These are phyloP conservation scores for Fragilariopsis cylindrus DNA, from an alignment of 108 stramenopile species.

Conservation along the genomic window DNA sequence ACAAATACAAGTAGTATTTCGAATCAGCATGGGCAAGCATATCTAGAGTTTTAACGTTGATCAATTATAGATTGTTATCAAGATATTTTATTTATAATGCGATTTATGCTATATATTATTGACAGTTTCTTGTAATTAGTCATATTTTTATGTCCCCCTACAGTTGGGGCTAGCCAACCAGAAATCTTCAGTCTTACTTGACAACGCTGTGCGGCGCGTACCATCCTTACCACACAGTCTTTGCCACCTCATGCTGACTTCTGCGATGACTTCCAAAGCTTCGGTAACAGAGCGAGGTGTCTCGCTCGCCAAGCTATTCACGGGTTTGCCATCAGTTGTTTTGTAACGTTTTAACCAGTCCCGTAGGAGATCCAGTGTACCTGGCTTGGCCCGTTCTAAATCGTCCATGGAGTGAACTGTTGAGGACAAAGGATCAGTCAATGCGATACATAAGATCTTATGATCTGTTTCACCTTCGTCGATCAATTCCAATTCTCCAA, in stretches of 20 bases:
- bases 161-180: slow-evolving; percentile 79
- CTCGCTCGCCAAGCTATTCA: slow-evolving; percentile 88
- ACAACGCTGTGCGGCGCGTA: slow-evolving; percentile 41
- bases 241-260: slow-evolving; percentile 81
- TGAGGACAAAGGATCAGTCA: slow-evolving; percentile 68
- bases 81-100: background rate
- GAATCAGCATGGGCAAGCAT: too few relatives aligned
- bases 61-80: background rate
- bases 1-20: too few relatives aligned
- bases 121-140: background rate
- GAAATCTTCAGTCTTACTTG: slow-evolving; percentile 55
- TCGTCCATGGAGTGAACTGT: slow-evolving; percentile 75
- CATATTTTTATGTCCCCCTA: slow-evolving; percentile 36
- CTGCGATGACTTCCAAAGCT: slow-evolving; percentile 74
- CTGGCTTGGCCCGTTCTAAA: slow-evolving; percentile 85
- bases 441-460: slow-evolving; percentile 92
- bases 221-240: slow-evolving; percentile 78
- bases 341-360: slow-evolving; percentile 98
- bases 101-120: too few relatives aligned
- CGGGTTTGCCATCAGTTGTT: slow-evolving; percentile 94
- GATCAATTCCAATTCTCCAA: slow-evolving; percentile 93
- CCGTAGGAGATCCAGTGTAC: slow-evolving; percentile 70
- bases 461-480: slow-evolving; percentile 98
- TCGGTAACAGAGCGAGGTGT: slow-evolving; percentile 64
- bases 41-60: too few relatives aligned